Evolutionary conservation across 1,284 basidiomycete species (phyloP).

Genomic region (Irpex sp.): DNA sequence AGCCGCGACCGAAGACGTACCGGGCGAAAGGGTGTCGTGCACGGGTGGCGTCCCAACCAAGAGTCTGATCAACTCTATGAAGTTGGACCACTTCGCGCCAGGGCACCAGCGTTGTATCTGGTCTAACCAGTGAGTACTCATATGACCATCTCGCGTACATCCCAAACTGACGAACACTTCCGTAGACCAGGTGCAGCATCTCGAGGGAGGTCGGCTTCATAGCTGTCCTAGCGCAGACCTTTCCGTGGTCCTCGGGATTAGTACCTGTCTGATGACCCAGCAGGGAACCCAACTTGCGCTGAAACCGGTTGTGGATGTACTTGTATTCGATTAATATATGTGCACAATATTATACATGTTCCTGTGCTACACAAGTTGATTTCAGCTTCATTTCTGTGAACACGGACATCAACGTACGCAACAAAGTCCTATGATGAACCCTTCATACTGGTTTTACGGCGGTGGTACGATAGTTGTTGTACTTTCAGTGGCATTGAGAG

Average conservation of each 20-base stretch:
- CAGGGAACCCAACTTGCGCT: conserved; percentile 10
- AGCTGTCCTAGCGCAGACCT: conserved; percentile 9
- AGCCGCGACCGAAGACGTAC: not conserved
- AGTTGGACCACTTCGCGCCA: not conserved
- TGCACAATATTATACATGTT: not conserved
- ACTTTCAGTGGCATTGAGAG: not conserved
- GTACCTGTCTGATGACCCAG: not conserved
- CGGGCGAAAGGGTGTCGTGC: not conserved
- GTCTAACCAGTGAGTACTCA: not conserved
- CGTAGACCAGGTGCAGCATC: not conserved
- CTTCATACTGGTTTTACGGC: not conserved
- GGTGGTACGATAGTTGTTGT: not conserved
- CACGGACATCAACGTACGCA: too few species aligned
- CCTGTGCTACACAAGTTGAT: not conserved
- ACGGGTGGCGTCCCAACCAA: not conserved
- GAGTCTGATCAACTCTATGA: not conserved
- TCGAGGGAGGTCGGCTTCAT: conserved; percentile 3
- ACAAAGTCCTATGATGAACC: too few species aligned
- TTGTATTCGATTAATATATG: not conserved
- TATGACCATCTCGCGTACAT: not conserved
- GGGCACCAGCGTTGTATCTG: not conserved
- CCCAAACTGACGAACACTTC: not conserved
- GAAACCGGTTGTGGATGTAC: not conserved
- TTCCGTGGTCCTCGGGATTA: conserved; percentile 11
- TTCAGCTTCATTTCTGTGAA: not conserved